These are phyloP conservation scores for Phylloboletellus chloephorus DNA, from an alignment of 1,284 basidiomycete genomes.

Conservation along the genomic window DNA sequence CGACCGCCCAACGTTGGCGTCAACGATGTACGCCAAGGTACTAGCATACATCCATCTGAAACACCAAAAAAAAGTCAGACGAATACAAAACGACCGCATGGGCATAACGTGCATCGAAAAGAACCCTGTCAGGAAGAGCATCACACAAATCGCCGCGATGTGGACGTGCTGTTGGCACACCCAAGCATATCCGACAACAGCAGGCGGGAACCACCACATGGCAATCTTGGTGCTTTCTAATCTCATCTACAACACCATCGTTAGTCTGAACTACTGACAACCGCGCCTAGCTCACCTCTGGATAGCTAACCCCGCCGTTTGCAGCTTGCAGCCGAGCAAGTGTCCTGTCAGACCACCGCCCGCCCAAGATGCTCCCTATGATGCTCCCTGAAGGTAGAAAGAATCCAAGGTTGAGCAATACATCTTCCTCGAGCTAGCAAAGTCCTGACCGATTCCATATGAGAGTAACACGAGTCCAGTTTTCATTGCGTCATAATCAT, in stretches of 20 bases:
- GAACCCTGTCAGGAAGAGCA: constrained; percentile 65
- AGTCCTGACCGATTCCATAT: constrained; percentile 58
- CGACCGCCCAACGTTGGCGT: constrained; percentile 70
- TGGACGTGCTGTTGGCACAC: constrained; percentile 60
- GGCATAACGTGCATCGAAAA: constrained; percentile 54
- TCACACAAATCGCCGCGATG: constrained; percentile 58
- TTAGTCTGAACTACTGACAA: not conserved
- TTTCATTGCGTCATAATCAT: constrained; percentile 65
- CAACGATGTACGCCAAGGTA: constrained; percentile 72
- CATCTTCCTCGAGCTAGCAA: not conserved
- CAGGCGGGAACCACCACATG: constrained; percentile 50
- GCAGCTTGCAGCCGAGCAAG: constrained; percentile 52
- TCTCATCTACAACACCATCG: constrained; percentile 52
- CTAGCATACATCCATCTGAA: constrained; percentile 66
- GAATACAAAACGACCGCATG: not conserved
- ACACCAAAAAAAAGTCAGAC: constrained; percentile 2
- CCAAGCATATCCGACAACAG: constrained; percentile 75
- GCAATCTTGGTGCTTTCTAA: constrained; percentile 60
- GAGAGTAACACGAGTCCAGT: constrained; percentile 77
- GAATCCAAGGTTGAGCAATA: not conserved
- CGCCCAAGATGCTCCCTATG: constrained; percentile 68
- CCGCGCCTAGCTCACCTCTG: constrained; percentile 49
- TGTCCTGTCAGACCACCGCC: constrained; percentile 69
- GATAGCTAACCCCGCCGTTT: constrained; percentile 58
- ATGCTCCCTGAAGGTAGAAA: constrained; percentile 46